phyloP scores from a whole-genome alignment of 2,329 filamentous ascomycete species.

The Sporothrix pseudoabietina region DNA sequence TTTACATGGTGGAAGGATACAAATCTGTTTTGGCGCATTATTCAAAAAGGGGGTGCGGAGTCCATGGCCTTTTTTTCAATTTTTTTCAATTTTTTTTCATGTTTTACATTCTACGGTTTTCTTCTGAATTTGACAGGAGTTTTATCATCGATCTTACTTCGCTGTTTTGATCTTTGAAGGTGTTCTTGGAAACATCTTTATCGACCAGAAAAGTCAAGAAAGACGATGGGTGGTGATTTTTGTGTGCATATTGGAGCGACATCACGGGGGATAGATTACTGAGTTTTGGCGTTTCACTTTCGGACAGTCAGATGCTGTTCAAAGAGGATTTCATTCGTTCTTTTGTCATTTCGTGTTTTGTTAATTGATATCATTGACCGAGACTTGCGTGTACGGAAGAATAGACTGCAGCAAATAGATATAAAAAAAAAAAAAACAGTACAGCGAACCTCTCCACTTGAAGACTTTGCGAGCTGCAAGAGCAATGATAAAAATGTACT shows the following conservation, averaged over 20 bases:
- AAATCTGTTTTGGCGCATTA: neutral
- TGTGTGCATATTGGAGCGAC: constrained; percentile 14
- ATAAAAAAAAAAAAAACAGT: neutral
- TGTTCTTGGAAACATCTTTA: neutral
- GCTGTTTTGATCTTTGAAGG: too few relatives aligned
- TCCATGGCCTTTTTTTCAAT: neutral
- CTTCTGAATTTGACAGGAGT: neutral
- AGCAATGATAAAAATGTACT: neutral
- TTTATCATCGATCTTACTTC: neutral
- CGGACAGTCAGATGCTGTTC: neutral
- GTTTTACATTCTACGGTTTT: neutral
- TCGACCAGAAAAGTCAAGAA: neutral
- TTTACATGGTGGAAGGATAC: neutral
- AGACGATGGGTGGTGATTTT: neutral
- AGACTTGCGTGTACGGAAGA: neutral
- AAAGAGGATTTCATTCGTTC: neutral
- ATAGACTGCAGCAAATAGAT: neutral
- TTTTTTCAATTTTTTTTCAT: neutral
- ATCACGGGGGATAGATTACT: neutral
- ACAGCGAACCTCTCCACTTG: neutral
- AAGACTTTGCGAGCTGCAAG: neutral
- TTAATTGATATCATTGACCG: neutral
- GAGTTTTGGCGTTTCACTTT: constrained; percentile 4
- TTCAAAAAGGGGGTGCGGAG: neutral
- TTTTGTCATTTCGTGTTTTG: neutral